Percentiles rank a stretch among this genome's conserved stretches.
phyloP scores from a whole-genome alignment of 495 filamentous ascomycete genomes.

The Penicillium malachiteum region DNA sequence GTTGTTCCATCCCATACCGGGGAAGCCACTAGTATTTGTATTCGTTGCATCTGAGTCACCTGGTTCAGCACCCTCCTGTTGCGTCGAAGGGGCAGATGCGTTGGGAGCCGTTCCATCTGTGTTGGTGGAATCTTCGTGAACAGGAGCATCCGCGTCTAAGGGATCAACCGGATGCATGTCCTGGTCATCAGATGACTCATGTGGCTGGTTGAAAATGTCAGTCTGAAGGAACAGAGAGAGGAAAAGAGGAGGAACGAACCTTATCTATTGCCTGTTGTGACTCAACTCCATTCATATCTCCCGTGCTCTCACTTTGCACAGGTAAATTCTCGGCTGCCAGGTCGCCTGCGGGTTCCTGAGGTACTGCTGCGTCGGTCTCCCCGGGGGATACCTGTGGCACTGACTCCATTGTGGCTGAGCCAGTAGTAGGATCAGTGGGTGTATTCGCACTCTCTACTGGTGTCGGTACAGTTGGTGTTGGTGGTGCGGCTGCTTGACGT shows the following conservation, averaged over 20 bases:
- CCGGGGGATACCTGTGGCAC: background rate
- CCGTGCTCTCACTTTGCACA: conserved; percentile 1
- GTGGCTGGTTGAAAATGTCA: background rate
- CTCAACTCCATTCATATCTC: background rate
- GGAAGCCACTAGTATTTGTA: conserved; percentile 49
- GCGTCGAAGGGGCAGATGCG: conserved; percentile 8
- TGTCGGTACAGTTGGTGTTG: conserved; percentile 21
- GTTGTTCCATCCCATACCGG: conserved; percentile 64
- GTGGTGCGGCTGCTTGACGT: conserved; percentile 39
- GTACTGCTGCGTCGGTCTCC: background rate
- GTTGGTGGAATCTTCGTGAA: conserved; percentile 2
- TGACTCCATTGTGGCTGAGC: background rate
- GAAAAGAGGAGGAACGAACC: conserved; percentile 7
- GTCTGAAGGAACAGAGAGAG: background rate
- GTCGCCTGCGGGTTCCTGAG: background rate
- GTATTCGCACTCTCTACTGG: conserved; percentile 22
- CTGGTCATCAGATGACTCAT: conserved; percentile 3
- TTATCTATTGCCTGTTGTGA: background rate
- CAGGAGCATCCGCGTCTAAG: background rate
- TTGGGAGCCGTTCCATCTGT: conserved; percentile 18
- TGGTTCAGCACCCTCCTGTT: conserved; percentile 19
- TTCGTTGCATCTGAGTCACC: conserved; percentile 20
- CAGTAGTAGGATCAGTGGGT: conserved; percentile 11
- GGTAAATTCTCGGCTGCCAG: background rate
- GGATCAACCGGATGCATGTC: background rate